Percentiles rank a stretch among this genome's conserved stretches.
These are phyloP conservation scores for Suillus cothurnatus DNA, from an alignment of 768 basidiomycete species.

Conservation along the genomic window DNA sequence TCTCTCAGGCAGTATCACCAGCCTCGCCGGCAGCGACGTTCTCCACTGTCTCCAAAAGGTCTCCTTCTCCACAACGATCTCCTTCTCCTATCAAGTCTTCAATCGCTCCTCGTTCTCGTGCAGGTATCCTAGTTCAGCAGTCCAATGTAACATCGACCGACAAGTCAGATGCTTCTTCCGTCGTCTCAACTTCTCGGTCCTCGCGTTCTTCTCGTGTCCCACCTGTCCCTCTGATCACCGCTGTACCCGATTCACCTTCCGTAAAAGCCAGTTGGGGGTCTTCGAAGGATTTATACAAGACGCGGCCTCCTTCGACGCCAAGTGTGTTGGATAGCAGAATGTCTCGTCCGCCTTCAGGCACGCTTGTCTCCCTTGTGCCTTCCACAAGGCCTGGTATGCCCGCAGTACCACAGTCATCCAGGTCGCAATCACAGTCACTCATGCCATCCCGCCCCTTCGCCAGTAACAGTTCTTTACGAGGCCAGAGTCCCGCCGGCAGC, in stretches of 20 bases:
- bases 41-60: neutral
- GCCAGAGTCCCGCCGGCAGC: conserved; percentile 74
- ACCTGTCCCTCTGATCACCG: conserved; percentile 31
- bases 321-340: conserved; percentile 14
- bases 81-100: conserved; percentile 18
- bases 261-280: conserved; percentile 22
- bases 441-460: conserved; percentile 60
- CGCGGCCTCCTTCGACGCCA: conserved; percentile 16
- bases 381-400: conserved; percentile 13
- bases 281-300: conserved; percentile 12
- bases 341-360: conserved; percentile 16
- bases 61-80: conserved; percentile 10
- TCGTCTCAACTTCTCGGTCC: conserved; percentile 25
- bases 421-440: conserved; percentile 20
- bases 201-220: conserved; percentile 30
- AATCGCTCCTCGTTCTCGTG: conserved; percentile 16
- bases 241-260: conserved; percentile 36
- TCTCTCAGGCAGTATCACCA: conserved; percentile 10
- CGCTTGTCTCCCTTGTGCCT: conserved; percentile 13
- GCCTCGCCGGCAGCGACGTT: conserved; percentile 1
- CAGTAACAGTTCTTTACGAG: conserved; percentile 33
- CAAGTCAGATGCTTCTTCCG: conserved; percentile 30
- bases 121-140: conserved; percentile 8
- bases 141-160: conserved; percentile 16
- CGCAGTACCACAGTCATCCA: conserved; percentile 18